These are phyloP conservation scores for Aspergillus campestris DNA, from an alignment of 495 filamentous ascomycete species.

Conservation along the genomic window DNA sequence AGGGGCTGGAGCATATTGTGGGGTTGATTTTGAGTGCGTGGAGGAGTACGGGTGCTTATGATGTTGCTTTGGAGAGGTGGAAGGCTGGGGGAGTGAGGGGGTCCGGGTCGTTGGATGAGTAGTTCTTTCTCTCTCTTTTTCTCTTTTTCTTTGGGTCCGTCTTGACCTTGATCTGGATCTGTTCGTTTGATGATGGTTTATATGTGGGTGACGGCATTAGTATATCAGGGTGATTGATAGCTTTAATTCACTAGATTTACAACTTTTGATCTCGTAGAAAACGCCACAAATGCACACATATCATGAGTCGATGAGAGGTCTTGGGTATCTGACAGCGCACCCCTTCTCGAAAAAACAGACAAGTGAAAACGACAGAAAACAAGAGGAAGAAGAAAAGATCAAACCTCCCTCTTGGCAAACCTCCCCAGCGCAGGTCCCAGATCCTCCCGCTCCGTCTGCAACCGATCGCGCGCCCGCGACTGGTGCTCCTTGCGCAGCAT, in stretches of 20 bases:
- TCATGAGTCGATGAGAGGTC: no score
- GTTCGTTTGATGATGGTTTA: no score
- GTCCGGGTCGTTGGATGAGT: slow-evolving; percentile 34
- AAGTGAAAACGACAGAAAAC: slow-evolving; percentile 6
- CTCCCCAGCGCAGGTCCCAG: slow-evolving; percentile 64
- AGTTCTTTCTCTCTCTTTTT: slow-evolving; percentile 8
- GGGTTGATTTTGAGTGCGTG: slow-evolving; percentile 85
- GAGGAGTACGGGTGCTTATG: slow-evolving; percentile 74
- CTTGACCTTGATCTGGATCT: no score
- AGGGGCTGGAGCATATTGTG: slow-evolving; percentile 75
- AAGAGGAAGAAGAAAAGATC: slow-evolving; percentile 10
- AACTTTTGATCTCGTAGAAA: no score
- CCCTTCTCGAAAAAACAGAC: background rate
- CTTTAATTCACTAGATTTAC: no score
- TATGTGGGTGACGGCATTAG: no score
- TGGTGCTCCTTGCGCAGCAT: slow-evolving; percentile 56
- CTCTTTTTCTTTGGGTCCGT: no score
- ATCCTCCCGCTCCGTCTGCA: slow-evolving; percentile 52
- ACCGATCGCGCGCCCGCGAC: slow-evolving; percentile 52
- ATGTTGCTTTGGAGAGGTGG: slow-evolving; percentile 45
- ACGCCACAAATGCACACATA: no score
- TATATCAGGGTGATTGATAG: no score
- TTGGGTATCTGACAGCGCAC: no score
- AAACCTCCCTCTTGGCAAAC: slow-evolving; percentile 50
- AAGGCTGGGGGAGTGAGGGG: slow-evolving; percentile 41